Conservation (phyloP, 306 rosid genomes). For the Prunus mira region DNA sequence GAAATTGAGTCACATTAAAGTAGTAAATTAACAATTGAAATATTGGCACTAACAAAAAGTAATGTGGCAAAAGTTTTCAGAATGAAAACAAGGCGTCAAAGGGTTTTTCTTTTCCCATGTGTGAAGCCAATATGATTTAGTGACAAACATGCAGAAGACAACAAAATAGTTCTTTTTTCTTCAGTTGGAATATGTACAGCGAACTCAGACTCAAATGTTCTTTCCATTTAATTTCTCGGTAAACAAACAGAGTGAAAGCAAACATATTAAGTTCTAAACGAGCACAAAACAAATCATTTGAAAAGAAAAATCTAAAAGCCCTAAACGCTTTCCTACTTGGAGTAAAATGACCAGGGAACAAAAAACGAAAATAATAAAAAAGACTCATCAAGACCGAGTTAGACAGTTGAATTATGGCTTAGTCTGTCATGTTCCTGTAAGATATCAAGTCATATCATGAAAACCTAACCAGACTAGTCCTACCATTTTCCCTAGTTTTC, state of each 20-base stretch:
- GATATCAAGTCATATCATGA: too few relatives aligned
- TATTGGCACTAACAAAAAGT: too few relatives aligned
- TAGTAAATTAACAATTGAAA: neutral
- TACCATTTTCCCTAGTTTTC: slow-evolving; percentile 1
- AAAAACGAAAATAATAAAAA: neutral
- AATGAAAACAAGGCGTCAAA: neutral
- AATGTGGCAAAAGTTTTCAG: neutral
- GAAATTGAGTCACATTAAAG: neutral
- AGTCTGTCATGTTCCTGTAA: neutral
- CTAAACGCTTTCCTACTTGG: neutral
- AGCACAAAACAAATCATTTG: neutral
- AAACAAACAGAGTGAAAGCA: neutral
- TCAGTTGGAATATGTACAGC: neutral
- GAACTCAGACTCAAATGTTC: neutral
- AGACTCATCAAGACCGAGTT: neutral
- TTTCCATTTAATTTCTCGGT: neutral
- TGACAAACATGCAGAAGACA: neutral
- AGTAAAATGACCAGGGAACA: too few relatives aligned
- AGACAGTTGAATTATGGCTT: neutral
- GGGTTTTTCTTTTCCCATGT: neutral
- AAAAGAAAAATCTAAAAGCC: neutral
- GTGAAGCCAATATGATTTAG: neutral
- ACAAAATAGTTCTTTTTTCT: too few relatives aligned
- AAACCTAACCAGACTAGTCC: neutral
- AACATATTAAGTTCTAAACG: neutral